Evolutionary conservation across 805 yeast species (phyloP).

Genomic region (Starmerella vaccinii): DNA sequence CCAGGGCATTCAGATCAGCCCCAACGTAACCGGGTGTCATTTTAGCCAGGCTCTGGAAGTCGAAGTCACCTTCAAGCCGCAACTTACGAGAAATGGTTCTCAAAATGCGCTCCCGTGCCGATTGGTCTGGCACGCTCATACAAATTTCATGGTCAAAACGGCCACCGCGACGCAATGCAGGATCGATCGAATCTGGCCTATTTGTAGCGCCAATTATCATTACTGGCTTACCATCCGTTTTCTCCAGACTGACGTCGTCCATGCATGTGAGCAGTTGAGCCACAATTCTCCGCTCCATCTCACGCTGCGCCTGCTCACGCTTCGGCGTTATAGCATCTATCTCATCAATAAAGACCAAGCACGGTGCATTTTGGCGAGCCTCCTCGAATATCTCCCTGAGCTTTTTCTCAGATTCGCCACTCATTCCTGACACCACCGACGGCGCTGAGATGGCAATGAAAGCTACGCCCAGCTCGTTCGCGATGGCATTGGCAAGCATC

Average conservation of each 20-base stretch:
- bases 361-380: constrained; percentile 82
- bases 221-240: constrained; percentile 87
- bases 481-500: constrained; percentile 88
- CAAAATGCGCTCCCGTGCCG: constrained; percentile 64
- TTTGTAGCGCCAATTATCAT: constrained; percentile 94
- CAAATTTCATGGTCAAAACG: constrained; percentile 92
- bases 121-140: constrained; percentile 87
- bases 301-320: constrained; percentile 95
- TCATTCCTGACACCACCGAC: constrained; percentile 94
- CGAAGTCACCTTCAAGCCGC: constrained; percentile 57
- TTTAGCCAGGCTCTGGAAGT: constrained; percentile 66
- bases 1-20: constrained; percentile 89
- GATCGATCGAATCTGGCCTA: constrained; percentile 88
- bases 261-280: constrained; percentile 90
- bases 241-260: constrained; percentile 82
- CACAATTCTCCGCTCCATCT: constrained; percentile 94
- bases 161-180: constrained; percentile 93
- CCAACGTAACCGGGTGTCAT: constrained; percentile 97
- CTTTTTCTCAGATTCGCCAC: constrained; percentile 96
- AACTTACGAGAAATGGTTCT: constrained; percentile 59
- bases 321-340: constrained; percentile 98
- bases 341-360: constrained; percentile 87
- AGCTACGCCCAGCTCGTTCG: constrained; percentile 89
- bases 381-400: constrained; percentile 87
- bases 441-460: constrained; percentile 90